These are phyloP conservation scores for Amesomyces nigricolor DNA, from an alignment of 2,329 filamentous ascomycete genomes.

Conservation along the genomic window DNA sequence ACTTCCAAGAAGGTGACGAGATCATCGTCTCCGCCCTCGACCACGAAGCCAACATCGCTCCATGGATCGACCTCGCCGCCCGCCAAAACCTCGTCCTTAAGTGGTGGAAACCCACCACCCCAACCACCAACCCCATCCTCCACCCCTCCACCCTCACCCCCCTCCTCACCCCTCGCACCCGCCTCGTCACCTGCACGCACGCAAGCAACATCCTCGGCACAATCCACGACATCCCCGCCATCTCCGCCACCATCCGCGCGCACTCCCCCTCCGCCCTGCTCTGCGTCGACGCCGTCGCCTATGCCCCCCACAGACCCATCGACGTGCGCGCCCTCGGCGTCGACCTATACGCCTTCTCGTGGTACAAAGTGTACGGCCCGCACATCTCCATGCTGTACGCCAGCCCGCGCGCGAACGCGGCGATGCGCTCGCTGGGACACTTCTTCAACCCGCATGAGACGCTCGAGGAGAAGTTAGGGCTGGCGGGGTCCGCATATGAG, in stretches of 20 bases:
- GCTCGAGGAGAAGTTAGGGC: conserved; percentile 61
- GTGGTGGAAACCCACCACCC: conserved; percentile 56
- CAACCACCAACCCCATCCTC: conserved; percentile 52
- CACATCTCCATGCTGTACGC: conserved; percentile 69
- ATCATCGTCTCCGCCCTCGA: conserved; percentile 67
- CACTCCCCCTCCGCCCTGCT: conserved; percentile 52
- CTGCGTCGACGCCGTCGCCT: conserved; percentile 71
- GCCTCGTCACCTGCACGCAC: conserved; percentile 68
- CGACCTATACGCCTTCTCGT: conserved; percentile 73
- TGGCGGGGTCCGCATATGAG: conserved; percentile 68
- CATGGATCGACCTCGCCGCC: conserved; percentile 65
- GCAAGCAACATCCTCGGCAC: conserved; percentile 68
- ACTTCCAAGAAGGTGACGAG: conserved; percentile 54
- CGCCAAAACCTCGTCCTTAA: conserved; percentile 57
- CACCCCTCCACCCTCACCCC: conserved; percentile 49
- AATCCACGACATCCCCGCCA: conserved; percentile 56
- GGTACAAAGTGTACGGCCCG: conserved; percentile 80
- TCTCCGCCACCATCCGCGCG: conserved; percentile 48
- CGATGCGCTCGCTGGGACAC: conserved; percentile 54
- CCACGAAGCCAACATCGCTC: conserved; percentile 71
- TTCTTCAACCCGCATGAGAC: conserved; percentile 60
- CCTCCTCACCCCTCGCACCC: conserved; percentile 59
- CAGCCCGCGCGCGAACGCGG: conserved; percentile 48
- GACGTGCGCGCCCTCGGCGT: conserved; percentile 64
- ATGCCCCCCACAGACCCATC: conserved; percentile 64